Conservation (phyloP, 805 yeast species). For the Wickerhamomyces subpelliculosus region DNA sequence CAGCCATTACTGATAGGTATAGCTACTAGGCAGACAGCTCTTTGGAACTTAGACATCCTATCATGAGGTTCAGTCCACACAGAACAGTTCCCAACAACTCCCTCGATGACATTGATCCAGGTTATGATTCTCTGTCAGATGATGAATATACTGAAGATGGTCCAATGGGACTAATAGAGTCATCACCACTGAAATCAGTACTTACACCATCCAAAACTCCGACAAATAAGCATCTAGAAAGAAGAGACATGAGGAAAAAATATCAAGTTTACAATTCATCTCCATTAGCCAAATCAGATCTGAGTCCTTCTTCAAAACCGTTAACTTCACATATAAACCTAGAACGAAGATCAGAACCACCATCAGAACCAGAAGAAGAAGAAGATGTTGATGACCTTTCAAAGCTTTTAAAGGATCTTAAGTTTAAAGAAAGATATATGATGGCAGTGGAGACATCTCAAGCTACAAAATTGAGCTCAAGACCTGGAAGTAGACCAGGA, state of each 20-base stretch:
- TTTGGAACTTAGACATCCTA: too few relatives aligned
- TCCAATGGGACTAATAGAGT: constrained; percentile 1
- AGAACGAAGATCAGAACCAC: too few relatives aligned
- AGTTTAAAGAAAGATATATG: constrained; percentile 11
- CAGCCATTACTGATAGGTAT: too few relatives aligned
- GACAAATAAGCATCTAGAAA: neutral
- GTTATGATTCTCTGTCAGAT: constrained; percentile 6
- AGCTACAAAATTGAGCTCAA: neutral
- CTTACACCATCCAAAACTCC: constrained; percentile 13
- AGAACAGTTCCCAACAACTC: constrained; percentile 2
- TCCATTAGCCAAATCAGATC: constrained; percentile 4
- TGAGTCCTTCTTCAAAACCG: too few relatives aligned
- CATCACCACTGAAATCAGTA: constrained; percentile 17
- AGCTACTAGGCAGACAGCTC: too few relatives aligned
- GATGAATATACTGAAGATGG: constrained; percentile 3
- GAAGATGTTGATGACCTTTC: constrained; percentile 5
- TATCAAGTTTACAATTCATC: constrained; percentile 7
- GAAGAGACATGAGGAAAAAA: neutral
- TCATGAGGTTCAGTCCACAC: constrained; percentile 16
- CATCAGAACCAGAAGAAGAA: neutral
- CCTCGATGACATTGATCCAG: constrained; percentile 1
- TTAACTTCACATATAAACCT: too few relatives aligned
- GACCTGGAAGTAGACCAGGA: neutral
- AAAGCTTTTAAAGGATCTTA: constrained; percentile 12
- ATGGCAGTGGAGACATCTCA: constrained; percentile 3